phyloP scores from a whole-genome alignment of 495 filamentous ascomycete species.

The Barbatosphaeria neglecta region DNA sequence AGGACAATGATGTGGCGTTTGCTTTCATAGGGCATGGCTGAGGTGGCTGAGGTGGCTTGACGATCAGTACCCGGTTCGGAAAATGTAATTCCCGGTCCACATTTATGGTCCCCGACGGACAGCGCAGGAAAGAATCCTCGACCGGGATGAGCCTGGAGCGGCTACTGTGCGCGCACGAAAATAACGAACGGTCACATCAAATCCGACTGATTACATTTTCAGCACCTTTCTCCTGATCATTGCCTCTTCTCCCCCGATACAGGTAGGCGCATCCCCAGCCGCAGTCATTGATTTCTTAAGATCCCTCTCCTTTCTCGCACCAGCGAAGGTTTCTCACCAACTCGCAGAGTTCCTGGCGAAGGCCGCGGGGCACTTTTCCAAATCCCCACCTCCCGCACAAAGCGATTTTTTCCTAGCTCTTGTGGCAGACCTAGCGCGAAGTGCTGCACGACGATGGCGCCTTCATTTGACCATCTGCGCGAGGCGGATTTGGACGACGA shows the following conservation, averaged over 20 bases:
- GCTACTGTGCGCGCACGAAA: no score
- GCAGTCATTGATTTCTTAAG: no score
- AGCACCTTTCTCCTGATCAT: not conserved
- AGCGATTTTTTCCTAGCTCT: conserved; percentile 2
- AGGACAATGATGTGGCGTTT: no score
- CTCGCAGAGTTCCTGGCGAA: no score
- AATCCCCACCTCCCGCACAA: not conserved
- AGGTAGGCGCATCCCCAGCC: not conserved
- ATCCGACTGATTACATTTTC: not conserved
- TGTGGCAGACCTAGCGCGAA: conserved; percentile 1
- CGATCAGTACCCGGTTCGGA: no score
- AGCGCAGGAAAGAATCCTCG: no score
- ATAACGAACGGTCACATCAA: no score
- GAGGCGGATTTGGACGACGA: conserved; percentile 72
- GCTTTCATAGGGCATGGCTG: no score
- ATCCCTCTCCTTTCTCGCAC: not conserved
- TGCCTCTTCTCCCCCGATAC: not conserved
- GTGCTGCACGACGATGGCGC: conserved; percentile 36
- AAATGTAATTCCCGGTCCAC: not conserved
- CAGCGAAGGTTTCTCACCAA: no score
- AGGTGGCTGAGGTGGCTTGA: no score
- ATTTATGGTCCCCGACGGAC: no score
- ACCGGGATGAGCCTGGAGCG: no score
- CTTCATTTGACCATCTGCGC: conserved; percentile 45
- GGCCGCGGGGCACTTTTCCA: not conserved